Conservation (phyloP, 352 stramenopile species). For the Peronospora belbahrii region DNA sequence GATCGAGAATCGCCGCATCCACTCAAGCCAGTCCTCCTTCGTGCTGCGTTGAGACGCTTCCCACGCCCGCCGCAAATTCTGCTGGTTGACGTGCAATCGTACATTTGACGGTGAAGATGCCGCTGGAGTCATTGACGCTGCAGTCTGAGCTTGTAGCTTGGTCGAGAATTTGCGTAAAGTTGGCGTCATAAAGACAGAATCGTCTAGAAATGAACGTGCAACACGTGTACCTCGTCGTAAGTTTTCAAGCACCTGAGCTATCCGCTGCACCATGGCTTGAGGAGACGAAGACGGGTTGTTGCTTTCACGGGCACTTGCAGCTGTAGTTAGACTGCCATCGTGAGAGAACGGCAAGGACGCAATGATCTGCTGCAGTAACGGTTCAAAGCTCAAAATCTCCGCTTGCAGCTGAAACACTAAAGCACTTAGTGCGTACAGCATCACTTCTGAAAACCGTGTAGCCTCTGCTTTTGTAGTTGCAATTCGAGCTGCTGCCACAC, state of each 20-base stretch:
- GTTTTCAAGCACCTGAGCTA: conserved; percentile 46
- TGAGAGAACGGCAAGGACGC: conserved; percentile 40
- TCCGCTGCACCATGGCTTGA: conserved; percentile 37
- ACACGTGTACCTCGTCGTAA: conserved; percentile 43
- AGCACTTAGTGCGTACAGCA: conserved; percentile 66
- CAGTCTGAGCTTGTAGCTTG: conserved; percentile 28
- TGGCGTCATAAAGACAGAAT: conserved; percentile 40
- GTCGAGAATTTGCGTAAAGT: conserved; percentile 34
- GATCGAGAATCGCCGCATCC: conserved; percentile 95
- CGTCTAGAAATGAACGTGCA: conserved; percentile 38
- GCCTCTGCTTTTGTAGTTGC: conserved; percentile 56
- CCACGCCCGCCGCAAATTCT: conserved; percentile 90
- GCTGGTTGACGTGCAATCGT: conserved; percentile 89
- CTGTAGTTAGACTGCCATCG: conserved; percentile 15
- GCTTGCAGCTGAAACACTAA: conserved; percentile 70
- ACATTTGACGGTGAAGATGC: conserved; percentile 39
- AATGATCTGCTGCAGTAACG: conserved; percentile 60
- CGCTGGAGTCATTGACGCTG: conserved; percentile 21
- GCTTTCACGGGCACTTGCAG: conserved; percentile 10
- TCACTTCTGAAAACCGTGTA: conserved; percentile 62
- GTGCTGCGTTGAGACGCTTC: conserved; percentile 90
- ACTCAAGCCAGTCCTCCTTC: conserved; percentile 95
- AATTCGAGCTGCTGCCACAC: conserved; percentile 27
- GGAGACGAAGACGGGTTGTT: conserved; percentile 23
- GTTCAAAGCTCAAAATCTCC: conserved; percentile 68